These are phyloP conservation scores for Piromyces sp. DNA, from an alignment of 192 early-diverging fungal species.

Conservation along the genomic window DNA sequence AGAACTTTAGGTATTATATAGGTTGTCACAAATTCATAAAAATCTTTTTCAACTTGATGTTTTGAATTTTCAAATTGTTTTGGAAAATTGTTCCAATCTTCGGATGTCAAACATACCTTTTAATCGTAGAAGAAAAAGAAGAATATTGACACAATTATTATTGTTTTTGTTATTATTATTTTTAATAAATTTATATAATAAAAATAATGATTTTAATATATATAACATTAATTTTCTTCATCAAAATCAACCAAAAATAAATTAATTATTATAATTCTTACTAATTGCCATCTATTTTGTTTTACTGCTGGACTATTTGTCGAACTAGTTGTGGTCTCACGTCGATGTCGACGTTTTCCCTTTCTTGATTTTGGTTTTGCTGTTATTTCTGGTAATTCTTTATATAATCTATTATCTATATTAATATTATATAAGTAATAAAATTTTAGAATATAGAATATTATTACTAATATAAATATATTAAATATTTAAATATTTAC, in stretches of 20 bases:
- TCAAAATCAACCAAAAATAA: too few species aligned
- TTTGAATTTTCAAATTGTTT: slow-evolving; percentile 29
- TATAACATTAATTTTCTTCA: slow-evolving; percentile 30
- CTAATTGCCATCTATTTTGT: slow-evolving; percentile 8
- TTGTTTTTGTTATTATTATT: not conserved
- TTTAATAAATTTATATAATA: not conserved
- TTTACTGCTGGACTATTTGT: slow-evolving; percentile 7
- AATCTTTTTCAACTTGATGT: slow-evolving; percentile 29
- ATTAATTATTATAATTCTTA: too few species aligned
- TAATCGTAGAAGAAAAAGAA: not conserved
- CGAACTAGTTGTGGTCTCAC: slow-evolving; percentile 9
- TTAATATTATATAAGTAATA: too few species aligned
- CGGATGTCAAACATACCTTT: slow-evolving; percentile 24
- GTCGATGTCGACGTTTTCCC: slow-evolving; percentile 4
- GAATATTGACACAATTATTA: too few species aligned
- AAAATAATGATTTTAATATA: not conserved
- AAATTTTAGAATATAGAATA: too few species aligned
- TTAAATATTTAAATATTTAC: too few species aligned
- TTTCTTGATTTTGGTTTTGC: slow-evolving; percentile 6
- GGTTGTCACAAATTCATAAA: slow-evolving; percentile 29
- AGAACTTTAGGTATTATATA: slow-evolving; percentile 41
- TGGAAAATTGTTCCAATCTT: slow-evolving; percentile 50
- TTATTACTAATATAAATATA: too few species aligned
- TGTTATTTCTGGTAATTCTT: slow-evolving; percentile 20
- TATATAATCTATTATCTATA: slow-evolving; percentile 55